phyloP scores from a whole-genome alignment of 768 basidiomycete genomes.

The Boletus tylopilopsis region DNA sequence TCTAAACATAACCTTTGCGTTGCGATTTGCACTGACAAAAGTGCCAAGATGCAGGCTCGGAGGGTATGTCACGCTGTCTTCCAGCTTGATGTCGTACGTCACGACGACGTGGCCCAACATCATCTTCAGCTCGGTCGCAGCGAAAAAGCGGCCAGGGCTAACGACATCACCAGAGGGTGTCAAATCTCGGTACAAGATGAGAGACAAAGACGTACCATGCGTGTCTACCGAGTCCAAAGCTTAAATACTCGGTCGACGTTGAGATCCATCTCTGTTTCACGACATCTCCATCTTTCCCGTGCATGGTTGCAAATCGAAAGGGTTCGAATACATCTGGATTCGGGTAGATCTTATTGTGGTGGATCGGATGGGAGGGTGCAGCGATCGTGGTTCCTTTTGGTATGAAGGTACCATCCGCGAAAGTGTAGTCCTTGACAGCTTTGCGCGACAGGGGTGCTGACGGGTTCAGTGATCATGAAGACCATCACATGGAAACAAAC shows the following conservation, averaged over 20 bases:
- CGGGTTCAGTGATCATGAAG: not conserved
- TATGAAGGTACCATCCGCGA: constrained; percentile 38
- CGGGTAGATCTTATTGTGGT: constrained; percentile 26
- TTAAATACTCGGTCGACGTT: constrained; percentile 29
- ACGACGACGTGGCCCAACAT: constrained; percentile 13
- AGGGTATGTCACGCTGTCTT: not conserved
- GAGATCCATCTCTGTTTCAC: constrained; percentile 33
- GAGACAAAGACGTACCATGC: constrained; percentile 4
- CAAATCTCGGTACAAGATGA: not conserved
- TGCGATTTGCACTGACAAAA: not conserved
- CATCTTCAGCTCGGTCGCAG: constrained; percentile 5
- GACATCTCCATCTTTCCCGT: constrained; percentile 30
- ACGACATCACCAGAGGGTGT: too few species aligned
- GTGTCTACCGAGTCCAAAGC: constrained; percentile 34
- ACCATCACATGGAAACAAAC: constrained; percentile 15
- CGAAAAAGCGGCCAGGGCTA: constrained; percentile 18
- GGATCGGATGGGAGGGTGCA: constrained; percentile 17
- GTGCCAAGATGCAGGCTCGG: not conserved
- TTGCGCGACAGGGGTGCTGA: constrained; percentile 32
- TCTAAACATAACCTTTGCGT: not conserved
- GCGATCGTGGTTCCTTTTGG: constrained; percentile 31
- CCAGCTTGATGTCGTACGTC: constrained; percentile 8
- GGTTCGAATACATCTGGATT: constrained; percentile 12
- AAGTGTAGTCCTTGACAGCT: constrained; percentile 30
- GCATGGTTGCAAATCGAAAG: constrained; percentile 17